Evolutionary conservation across 2,329 filamentous ascomycete genomes (phyloP).

Genomic region (Hypoxylon sp.): DNA sequence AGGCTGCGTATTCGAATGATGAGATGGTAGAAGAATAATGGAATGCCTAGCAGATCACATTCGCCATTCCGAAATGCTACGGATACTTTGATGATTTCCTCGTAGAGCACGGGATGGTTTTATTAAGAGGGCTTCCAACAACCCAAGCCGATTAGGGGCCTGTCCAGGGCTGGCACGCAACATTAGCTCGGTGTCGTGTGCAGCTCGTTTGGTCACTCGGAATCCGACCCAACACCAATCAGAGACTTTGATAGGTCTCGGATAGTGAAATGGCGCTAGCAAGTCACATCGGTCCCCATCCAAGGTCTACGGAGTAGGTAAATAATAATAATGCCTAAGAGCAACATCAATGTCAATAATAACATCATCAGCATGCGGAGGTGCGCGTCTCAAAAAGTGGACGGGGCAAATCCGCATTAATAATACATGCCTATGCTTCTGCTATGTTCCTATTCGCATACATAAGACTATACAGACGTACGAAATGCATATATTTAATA

Average conservation of each 20-base stretch:
- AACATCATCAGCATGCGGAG: slow-evolving; percentile 31
- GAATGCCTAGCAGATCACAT: slow-evolving; percentile 10
- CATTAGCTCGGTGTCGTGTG: slow-evolving; percentile 33
- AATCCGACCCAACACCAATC: slow-evolving; percentile 37
- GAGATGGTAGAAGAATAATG: too few relatives aligned
- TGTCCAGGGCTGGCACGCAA: slow-evolving; percentile 31
- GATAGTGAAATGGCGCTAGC: slow-evolving; percentile 44
- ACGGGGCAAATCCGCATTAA: slow-evolving; percentile 14
- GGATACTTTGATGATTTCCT: not conserved
- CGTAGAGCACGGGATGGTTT: not conserved
- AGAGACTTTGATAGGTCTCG: slow-evolving; percentile 37
- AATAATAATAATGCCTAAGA: slow-evolving; percentile 19
- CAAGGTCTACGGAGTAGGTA: slow-evolving; percentile 5
- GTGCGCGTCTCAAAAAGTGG: slow-evolving; percentile 30
- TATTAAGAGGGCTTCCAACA: slow-evolving; percentile 14
- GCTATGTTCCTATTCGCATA: not conserved
- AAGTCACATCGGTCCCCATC: slow-evolving; percentile 35
- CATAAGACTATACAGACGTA: not conserved
- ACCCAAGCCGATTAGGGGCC: not conserved
- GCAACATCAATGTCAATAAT: slow-evolving; percentile 30
- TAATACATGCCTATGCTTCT: not conserved
- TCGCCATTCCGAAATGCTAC: slow-evolving; percentile 14
- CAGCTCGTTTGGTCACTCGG: slow-evolving; percentile 39
- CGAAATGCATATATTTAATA: not conserved
- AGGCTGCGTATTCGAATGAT: slow-evolving; percentile 21